phyloP scores from a whole-genome alignment of 2,329 filamentous ascomycete genomes.

The Clonostachys rosea region DNA sequence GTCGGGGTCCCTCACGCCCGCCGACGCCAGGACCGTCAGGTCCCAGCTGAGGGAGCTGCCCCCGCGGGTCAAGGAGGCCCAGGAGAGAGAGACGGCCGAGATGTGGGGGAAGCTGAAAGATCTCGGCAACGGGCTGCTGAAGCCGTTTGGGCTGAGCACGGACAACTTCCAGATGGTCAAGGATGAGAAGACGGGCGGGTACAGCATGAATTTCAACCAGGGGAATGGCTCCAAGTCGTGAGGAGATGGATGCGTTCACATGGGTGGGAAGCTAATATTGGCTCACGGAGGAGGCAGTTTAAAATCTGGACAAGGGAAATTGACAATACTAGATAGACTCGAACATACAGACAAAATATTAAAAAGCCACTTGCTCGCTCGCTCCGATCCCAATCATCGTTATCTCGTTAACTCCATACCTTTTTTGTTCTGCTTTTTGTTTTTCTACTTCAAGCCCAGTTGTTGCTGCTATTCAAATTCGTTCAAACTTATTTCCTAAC shows the following conservation, averaged over 20 bases:
- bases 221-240: constrained; percentile 8
- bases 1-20: constrained; percentile 40
- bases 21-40: constrained; percentile 65
- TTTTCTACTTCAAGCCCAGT: too few relatives aligned
- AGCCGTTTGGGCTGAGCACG: constrained; percentile 89
- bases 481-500: too few relatives aligned
- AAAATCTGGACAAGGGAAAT: not conserved
- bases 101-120: constrained; percentile 98
- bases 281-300: not conserved
- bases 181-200: constrained; percentile 84
- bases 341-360: not conserved
- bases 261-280: not conserved
- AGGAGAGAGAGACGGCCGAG: constrained; percentile 84
- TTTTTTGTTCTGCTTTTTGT: too few relatives aligned
- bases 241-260: constrained; percentile 5
- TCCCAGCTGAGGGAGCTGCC: constrained; percentile 64
- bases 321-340: not conserved
- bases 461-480: too few relatives aligned
- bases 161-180: constrained; percentile 94
- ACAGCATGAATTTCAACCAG: constrained; percentile 82
- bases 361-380: constrained; percentile 52
- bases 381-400: constrained; percentile 31
- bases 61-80: constrained; percentile 66
- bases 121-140: constrained; percentile 86
- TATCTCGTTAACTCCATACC: constrained; percentile 15